Conservation (phyloP, 805 yeast genomes). For the Ogataea salicorniae region DNA sequence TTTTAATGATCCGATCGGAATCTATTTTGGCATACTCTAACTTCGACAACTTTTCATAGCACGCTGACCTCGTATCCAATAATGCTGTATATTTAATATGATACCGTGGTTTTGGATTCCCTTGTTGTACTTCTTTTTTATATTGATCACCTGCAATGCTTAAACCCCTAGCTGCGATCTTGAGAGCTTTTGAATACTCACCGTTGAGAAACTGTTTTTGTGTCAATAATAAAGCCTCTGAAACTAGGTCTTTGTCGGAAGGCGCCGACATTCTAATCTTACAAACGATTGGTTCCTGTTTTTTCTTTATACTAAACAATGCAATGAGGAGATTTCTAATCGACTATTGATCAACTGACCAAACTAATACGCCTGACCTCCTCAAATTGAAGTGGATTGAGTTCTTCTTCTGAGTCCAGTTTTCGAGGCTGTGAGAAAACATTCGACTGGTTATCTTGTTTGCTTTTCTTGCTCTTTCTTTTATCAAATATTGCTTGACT, state of each 20-base stretch:
- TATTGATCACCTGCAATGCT: conserved; percentile 6
- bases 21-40: conserved; percentile 33
- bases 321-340: too few relatives aligned
- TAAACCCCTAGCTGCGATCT: conserved; percentile 17
- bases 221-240: conserved; percentile 15
- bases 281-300: neutral
- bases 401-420: too few relatives aligned
- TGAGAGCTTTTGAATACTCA: conserved; percentile 19
- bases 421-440: too few relatives aligned
- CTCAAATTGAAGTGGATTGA: too few relatives aligned
- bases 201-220: conserved; percentile 14
- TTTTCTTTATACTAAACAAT: too few relatives aligned
- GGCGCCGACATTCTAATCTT: neutral
- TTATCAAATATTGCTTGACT: too few relatives aligned
- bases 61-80: conserved; percentile 46
- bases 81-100: conserved; percentile 13
- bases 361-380: too few relatives aligned
- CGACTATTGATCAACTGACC: too few relatives aligned
- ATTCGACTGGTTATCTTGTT: too few relatives aligned
- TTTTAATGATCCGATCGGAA: conserved; percentile 28
- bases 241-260: conserved; percentile 1
- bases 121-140: neutral
- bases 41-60: conserved; percentile 37
- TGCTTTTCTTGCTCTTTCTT: too few relatives aligned
- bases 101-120: conserved; percentile 1